A percentile compares a stretch with the other conserved stretches of the same genome.
phyloP scores from a whole-genome alignment of 164 flowering plant genomes.

The Stephania yunnanensis region DNA sequence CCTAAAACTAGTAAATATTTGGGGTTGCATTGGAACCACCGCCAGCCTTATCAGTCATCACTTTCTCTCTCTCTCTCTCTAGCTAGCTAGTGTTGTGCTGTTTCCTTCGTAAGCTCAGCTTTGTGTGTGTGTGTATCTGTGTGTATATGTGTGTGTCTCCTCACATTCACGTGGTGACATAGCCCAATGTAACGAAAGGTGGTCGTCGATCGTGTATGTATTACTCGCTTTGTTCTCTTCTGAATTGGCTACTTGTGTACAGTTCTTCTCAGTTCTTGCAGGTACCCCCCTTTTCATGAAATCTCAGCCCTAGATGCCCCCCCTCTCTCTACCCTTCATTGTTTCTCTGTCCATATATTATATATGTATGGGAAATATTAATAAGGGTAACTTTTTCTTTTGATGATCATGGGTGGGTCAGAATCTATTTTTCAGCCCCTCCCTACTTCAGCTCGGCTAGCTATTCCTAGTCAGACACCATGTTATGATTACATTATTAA shows the following conservation, averaged over 20 bases:
- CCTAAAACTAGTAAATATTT: not conserved
- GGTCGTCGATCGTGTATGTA: conserved; percentile 5
- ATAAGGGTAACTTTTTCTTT: too few relatives aligned
- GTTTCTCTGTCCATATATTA: not conserved
- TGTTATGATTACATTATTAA: too few relatives aligned
- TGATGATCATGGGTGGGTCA: too few relatives aligned
- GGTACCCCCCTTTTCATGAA: conserved; percentile 28
- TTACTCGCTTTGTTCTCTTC: conserved; percentile 41
- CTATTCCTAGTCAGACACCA: too few relatives aligned
- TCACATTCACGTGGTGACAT: conserved; percentile 51
- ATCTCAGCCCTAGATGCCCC: conserved; percentile 13
- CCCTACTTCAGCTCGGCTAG: too few relatives aligned
- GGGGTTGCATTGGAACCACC: conserved; percentile 22
- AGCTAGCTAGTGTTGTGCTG: too few relatives aligned
- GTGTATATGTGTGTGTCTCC: not conserved
- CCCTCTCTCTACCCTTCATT: conserved; percentile 9
- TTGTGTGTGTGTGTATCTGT: too few relatives aligned
- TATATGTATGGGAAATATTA: too few relatives aligned
- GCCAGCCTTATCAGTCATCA: conserved; percentile 19
- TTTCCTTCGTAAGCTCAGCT: too few relatives aligned
- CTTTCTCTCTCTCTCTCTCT: conserved; percentile 20
- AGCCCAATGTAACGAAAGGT: conserved; percentile 20
- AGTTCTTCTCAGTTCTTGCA: conserved; percentile 19
- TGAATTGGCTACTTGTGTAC: conserved; percentile 44
- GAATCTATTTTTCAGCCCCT: too few relatives aligned